These are phyloP conservation scores for Blastobotrys americana DNA, from an alignment of 805 yeast genomes.

Conservation along the genomic window DNA sequence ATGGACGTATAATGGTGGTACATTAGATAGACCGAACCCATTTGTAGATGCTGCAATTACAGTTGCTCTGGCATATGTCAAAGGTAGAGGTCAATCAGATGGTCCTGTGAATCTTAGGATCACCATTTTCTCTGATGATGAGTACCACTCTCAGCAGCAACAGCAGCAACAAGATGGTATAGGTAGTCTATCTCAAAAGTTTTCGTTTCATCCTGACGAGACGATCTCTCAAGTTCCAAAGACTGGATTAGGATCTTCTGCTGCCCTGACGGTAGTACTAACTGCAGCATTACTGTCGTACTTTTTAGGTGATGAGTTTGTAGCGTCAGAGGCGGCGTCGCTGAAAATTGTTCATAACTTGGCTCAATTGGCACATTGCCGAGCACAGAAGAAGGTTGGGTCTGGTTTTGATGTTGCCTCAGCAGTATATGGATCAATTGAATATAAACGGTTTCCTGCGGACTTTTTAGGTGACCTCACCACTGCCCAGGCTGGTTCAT, in stretches of 20 bases:
- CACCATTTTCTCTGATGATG: conserved; percentile 75
- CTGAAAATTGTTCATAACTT: conserved; percentile 60
- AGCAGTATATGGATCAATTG: conserved; percentile 84
- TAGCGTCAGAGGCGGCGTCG: conserved; percentile 18
- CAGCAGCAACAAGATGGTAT: conserved; percentile 28
- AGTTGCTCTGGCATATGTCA: conserved; percentile 48
- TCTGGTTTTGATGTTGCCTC: conserved; percentile 97
- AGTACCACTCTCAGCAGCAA: conserved; percentile 71
- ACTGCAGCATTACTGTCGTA: conserved; percentile 58
- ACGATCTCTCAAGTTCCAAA: conserved; percentile 77
- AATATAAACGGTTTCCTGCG: conserved; percentile 71
- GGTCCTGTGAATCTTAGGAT: conserved; percentile 36
- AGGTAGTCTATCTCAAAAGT: conserved; percentile 26
- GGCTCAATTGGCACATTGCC: conserved; percentile 84
- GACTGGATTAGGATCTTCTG: conserved; percentile 95
- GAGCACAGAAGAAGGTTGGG: conserved; percentile 92
- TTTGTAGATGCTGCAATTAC: conserved; percentile 61
- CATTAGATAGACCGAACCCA: conserved; percentile 45
- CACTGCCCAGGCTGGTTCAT: conserved; percentile 31
- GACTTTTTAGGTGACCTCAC: conserved; percentile 28
- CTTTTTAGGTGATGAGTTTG: conserved; percentile 28
- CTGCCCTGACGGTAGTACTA: conserved; percentile 80
- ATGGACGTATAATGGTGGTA: conserved; percentile 48
- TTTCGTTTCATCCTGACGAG: conserved; percentile 51
- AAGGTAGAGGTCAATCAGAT: conserved; percentile 5